Base-by-base conservation (phyloP, 768 basidiomycete species). In the Filobasidium floriforme region DNA sequence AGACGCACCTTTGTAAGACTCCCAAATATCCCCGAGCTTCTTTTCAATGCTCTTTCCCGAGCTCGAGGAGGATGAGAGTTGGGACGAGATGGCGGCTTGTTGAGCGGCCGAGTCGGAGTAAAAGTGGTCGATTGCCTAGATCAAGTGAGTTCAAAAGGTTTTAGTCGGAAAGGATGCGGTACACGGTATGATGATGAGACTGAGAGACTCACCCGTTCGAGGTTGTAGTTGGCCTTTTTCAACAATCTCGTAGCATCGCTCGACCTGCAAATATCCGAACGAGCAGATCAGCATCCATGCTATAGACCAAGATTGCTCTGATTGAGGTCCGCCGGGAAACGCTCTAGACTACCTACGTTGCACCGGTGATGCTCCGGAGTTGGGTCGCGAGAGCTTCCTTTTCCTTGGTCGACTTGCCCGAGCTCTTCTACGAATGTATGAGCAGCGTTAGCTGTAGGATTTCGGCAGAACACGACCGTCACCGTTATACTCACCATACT, bases 11-110 rank as follows among this genome's bases (percentile, higher is more conserved):
- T 78, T 78, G 67, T 72, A 77, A 49, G 67, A 60, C 52, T 79
- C 77, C 74, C 76, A 79, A 14, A 79, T 72, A 41, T 73, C 73
- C 14, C 74, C 73, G 18, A 78, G 54, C 65, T 77, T 78, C 72
- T 77, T 76, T 49, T 75, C 75, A 22, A 70, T 70, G 18, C 51
- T 70, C 60, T 71, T 73, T 9, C 59, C 65, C 1, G 41, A 28
- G 19, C 18, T 37, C 18, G 64, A 60, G 7, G 65, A 52, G 3
- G 65, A 61, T 18, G 43, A 32, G n/a, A 41, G 60, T 0, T 59
- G 40, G 1, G 65, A 61, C 11, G 26, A 29, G 29, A 46, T 59
- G 15, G 70, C 67, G 62, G 67, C 67, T n/a, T 63, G 51, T 41
- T 73, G 73, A 14, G 76, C 74, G 12, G 66, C 29, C 1, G 66